A percentile compares a stretch with the other conserved stretches of the same genome.
Conservation (phyloP, 148 eudicot genomes). For the Spergularia marina region DNA sequence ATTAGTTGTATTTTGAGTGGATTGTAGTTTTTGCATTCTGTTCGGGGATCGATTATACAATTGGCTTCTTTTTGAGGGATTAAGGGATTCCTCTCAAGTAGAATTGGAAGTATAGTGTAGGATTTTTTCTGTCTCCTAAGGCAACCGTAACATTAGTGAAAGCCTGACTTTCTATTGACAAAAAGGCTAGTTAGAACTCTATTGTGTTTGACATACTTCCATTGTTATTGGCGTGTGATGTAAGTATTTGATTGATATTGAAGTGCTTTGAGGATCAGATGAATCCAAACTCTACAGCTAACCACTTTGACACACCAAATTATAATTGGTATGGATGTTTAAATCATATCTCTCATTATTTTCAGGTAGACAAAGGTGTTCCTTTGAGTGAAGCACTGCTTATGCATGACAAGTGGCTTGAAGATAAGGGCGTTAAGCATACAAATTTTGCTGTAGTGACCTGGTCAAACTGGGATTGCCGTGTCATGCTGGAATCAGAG, state of each 20-base stretch:
- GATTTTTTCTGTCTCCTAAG: neutral
- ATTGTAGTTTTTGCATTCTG: too few relatives aligned
- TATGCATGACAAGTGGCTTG: slow-evolving; percentile 95
- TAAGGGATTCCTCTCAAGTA: too few relatives aligned
- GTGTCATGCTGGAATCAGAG: slow-evolving; percentile 93
- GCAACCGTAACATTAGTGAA: neutral
- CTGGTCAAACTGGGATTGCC: slow-evolving; percentile 97
- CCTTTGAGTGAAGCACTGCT: slow-evolving; percentile 79
- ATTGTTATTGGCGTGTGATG: too few relatives aligned
- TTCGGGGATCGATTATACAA: too few relatives aligned
- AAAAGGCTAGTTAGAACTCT: neutral
- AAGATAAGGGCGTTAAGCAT: slow-evolving; percentile 71
- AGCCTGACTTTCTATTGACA: neutral
- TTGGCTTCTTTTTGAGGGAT: too few relatives aligned
- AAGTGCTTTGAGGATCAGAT: too few relatives aligned
- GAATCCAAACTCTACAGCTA: too few relatives aligned
- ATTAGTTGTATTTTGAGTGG: too few relatives aligned
- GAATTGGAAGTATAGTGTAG: too few relatives aligned
- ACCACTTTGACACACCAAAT: neutral
- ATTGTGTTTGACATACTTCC: too few relatives aligned
- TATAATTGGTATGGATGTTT: neutral
- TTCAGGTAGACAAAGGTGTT: slow-evolving; percentile 90
- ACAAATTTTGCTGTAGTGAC: slow-evolving; percentile 85
- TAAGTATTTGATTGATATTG: too few relatives aligned
- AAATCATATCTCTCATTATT: neutral